phyloP scores from a whole-genome alignment of 306 rosid species.

The Cicer bijugum region DNA sequence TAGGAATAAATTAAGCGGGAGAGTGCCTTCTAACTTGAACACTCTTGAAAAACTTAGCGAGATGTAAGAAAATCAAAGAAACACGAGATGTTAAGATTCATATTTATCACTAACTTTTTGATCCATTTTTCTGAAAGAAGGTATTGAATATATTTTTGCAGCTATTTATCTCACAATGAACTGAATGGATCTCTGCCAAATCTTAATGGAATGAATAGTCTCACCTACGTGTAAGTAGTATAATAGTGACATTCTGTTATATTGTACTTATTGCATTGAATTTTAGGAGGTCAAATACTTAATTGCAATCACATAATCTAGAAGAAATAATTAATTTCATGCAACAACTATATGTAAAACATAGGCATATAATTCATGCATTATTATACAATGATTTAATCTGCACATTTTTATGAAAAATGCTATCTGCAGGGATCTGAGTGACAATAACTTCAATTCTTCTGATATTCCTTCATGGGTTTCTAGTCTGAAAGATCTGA shows the following conservation, averaged over 20 bases:
- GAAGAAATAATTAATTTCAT: constrained; percentile 16
- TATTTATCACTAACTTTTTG: constrained; percentile 3
- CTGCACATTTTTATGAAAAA: constrained; percentile 21
- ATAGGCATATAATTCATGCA: constrained; percentile 15
- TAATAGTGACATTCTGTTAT: neutral
- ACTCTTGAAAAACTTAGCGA: constrained; percentile 49
- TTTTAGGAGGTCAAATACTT: neutral
- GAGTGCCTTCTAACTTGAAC: constrained; percentile 53
- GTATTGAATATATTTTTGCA: constrained; percentile 43
- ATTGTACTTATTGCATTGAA: neutral
- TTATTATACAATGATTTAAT: constrained; percentile 9
- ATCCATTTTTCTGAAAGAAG: constrained; percentile 27
- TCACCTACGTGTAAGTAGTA: constrained; percentile 59
- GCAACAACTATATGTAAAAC: constrained; percentile 26
- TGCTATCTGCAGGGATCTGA: constrained; percentile 56
- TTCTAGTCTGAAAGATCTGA: constrained; percentile 47
- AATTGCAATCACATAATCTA: neutral
- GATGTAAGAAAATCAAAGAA: constrained; percentile 57
- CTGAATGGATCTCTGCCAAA: constrained; percentile 59
- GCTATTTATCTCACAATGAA: constrained; percentile 62
- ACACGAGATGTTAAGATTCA: constrained; percentile 33
- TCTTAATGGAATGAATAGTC: constrained; percentile 57
- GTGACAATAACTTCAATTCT: constrained; percentile 55
- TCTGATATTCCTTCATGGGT: constrained; percentile 64
- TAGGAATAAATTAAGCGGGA: constrained; percentile 51